Evolutionary conservation across 192 early-diverging fungal genomes (phyloP).

Genomic region (Mortierella antarctica): DNA sequence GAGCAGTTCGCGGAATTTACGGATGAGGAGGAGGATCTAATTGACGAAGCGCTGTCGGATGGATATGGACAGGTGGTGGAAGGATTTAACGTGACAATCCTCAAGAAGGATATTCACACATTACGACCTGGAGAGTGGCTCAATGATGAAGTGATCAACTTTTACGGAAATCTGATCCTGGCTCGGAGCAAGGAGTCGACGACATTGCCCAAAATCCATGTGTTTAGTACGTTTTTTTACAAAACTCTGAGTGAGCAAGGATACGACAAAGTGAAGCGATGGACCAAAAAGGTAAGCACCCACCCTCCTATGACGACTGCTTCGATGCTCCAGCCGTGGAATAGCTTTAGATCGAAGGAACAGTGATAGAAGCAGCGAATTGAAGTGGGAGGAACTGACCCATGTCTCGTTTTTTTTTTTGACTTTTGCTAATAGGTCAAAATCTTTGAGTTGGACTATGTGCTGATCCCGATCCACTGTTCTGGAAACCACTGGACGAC

Average conservation of each 20-base stretch:
- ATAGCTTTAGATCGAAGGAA: neutral
- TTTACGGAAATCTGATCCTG: conserved; percentile 85
- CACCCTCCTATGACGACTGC: neutral
- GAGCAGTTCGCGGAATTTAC: conserved; percentile 13
- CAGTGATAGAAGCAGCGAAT: neutral
- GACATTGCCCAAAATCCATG: conserved; percentile 74
- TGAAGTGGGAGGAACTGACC: neutral
- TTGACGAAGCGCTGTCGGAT: conserved; percentile 12
- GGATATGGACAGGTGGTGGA: conserved; percentile 52
- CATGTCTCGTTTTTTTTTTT: neutral
- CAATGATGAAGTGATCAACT: conserved; percentile 98
- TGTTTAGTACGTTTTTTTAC: conserved; percentile 95
- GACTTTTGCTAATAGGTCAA: conserved; percentile 58
- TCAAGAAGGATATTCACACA: conserved; percentile 74
- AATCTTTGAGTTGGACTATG: conserved; percentile 79
- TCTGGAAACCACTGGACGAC: conserved; percentile 62
- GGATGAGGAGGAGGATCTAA: conserved; percentile 18
- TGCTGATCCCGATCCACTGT: conserved; percentile 89
- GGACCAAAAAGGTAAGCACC: conserved; percentile 76
- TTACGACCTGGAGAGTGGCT: conserved; percentile 83
- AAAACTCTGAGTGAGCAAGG: conserved; percentile 73
- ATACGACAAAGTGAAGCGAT: conserved; percentile 78
- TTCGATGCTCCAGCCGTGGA: neutral
- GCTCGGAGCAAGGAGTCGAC: conserved; percentile 62
- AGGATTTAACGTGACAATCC: conserved; percentile 71